Percentiles rank a stretch among this genome's conserved stretches.
Evolutionary conservation across 371 early-diverging fungal species (phyloP).

Genomic region (Conidiobolus incongruus): DNA sequence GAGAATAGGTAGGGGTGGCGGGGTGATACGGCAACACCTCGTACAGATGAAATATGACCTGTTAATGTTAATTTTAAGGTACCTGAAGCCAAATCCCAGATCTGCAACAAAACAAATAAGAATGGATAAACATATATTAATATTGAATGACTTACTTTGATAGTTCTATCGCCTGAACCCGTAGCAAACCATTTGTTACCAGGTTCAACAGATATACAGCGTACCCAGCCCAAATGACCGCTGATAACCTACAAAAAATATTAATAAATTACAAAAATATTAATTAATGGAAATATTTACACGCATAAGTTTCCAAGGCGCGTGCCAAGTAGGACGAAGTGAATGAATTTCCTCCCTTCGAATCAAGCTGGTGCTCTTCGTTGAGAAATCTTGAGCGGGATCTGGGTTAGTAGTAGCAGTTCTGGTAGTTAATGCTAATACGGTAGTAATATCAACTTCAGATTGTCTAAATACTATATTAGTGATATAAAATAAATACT

Average conservation of each 20-base stretch:
- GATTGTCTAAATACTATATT: background rate
- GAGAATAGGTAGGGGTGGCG: slow-evolving; percentile 93
- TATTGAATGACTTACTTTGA: slow-evolving; percentile 36
- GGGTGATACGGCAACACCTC: slow-evolving; percentile 78
- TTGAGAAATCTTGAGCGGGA: background rate
- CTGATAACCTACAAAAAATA: slow-evolving; percentile 37
- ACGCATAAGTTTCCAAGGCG: slow-evolving; percentile 97
- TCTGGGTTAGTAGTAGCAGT: background rate
- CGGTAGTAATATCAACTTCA: background rate
- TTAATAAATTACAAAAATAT: background rate
- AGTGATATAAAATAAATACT: background rate
- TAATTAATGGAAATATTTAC: slow-evolving; percentile 10
- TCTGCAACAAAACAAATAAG: too few species aligned
- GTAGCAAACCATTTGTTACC: slow-evolving; percentile 95
- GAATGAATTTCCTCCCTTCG: slow-evolving; percentile 26
- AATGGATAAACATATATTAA: background rate
- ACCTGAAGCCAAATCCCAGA: slow-evolving; percentile 96
- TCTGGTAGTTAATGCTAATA: slow-evolving; percentile 2
- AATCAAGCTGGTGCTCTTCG: slow-evolving; percentile 26
- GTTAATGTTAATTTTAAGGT: slow-evolving; percentile 84
- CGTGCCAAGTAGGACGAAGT: slow-evolving; percentile 73
- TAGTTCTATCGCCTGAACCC: slow-evolving; percentile 87
- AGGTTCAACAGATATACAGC: slow-evolving; percentile 77
- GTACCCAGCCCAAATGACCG: slow-evolving; percentile 95
- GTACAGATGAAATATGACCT: slow-evolving; percentile 87